Conservation (phyloP, 441 rosid species). For the Viola pubescens region DNA sequence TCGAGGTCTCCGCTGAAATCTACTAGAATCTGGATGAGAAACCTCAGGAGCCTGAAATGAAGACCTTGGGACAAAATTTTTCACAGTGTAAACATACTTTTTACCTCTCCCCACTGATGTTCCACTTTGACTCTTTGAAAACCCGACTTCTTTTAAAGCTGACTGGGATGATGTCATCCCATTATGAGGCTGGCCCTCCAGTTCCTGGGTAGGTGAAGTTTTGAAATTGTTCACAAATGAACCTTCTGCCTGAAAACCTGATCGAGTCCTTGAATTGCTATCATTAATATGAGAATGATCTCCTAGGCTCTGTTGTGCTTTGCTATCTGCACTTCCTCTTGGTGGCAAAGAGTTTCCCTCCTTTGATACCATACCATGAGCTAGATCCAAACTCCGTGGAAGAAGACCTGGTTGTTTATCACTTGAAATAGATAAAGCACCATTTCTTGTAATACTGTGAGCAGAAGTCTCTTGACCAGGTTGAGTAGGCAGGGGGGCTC, state of each 20-base stretch:
- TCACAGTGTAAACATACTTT: conserved; percentile 37
- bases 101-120: conserved; percentile 40
- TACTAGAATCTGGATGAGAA: conserved; percentile 45
- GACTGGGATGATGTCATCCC: conserved; percentile 26
- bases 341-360: conserved; percentile 32
- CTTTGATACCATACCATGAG: conserved; percentile 36
- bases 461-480: conserved; percentile 33
- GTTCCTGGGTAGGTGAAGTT: conserved; percentile 29
- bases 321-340: conserved; percentile 28
- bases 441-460: conserved; percentile 27
- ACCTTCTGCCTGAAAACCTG: conserved; percentile 30
- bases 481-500: conserved; percentile 35
- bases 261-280: conserved; percentile 24
- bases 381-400: conserved; percentile 38
- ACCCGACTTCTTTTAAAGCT: conserved; percentile 28
- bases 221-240: conserved; percentile 28
- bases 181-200: conserved; percentile 35
- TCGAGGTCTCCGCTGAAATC: conserved; percentile 55
- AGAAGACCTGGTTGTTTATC: conserved; percentile 41
- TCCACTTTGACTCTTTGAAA: conserved; percentile 34
- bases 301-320: conserved; percentile 32
- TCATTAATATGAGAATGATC: conserved; percentile 29
- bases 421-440: conserved; percentile 27
- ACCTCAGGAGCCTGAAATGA: conserved; percentile 42
- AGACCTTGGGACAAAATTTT: conserved; percentile 44